Percentiles rank a stretch among this genome's conserved stretches.
Conservation (phyloP, 305 asterid species). For the Solanum hybrid region DNA sequence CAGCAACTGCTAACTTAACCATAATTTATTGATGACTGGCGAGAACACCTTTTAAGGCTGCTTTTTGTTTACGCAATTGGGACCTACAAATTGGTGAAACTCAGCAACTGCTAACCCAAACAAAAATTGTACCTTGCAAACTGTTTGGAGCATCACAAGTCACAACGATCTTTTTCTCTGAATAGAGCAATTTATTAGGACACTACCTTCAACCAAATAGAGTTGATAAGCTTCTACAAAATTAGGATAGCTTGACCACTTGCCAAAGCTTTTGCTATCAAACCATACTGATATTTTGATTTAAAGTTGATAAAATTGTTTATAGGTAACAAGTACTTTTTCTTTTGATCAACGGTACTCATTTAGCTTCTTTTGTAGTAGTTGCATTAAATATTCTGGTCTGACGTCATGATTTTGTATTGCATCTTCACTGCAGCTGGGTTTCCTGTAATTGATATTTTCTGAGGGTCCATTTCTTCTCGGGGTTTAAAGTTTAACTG, state of each 20-base stretch:
- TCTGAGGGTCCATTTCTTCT: background rate
- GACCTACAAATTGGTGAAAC: background rate
- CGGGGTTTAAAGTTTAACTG: background rate
- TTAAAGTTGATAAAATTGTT: background rate
- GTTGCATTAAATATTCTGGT: background rate
- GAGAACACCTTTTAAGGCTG: background rate
- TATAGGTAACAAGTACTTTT: background rate
- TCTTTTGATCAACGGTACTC: background rate
- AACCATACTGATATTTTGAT: background rate
- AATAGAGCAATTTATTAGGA: background rate
- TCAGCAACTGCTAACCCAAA: background rate
- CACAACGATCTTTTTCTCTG: background rate
- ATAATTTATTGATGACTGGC: background rate
- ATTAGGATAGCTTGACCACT: background rate
- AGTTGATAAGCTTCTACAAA: background rate
- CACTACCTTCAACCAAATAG: background rate
- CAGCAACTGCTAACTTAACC: background rate
- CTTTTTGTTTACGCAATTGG: background rate
- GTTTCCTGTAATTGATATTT: background rate
- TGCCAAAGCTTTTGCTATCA: background rate
- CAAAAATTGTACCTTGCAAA: background rate
- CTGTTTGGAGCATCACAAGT: background rate
- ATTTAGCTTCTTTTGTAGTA: background rate
- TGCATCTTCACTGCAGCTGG: background rate
- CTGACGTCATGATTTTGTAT: background rate